Conservation (phyloP, 352 stramenopile species). For the Globisporangium ultimum region DNA sequence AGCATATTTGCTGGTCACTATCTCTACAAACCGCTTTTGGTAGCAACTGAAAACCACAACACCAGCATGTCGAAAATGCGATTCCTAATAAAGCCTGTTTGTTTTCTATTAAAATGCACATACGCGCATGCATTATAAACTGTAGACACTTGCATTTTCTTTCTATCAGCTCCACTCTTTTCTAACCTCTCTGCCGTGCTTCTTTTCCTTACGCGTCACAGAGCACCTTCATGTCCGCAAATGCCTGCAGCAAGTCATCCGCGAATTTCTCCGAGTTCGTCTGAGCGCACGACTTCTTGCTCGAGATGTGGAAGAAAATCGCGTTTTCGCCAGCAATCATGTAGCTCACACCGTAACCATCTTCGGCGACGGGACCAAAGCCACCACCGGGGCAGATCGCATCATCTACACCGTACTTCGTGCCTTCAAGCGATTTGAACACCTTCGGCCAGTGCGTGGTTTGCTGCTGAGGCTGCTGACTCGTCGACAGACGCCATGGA, state of each 20-base stretch:
- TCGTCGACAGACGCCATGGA: slow-evolving; percentile 87
- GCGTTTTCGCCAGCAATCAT: slow-evolving; percentile 88
- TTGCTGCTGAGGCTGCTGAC: slow-evolving; percentile 89
- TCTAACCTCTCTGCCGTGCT: too few relatives aligned
- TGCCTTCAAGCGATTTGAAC: slow-evolving; percentile 55
- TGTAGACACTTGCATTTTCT: too few relatives aligned
- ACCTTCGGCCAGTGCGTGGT: slow-evolving; percentile 79
- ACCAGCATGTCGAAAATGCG: too few relatives aligned
- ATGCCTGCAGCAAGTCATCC: slow-evolving; percentile 66
- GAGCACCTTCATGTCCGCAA: slow-evolving; percentile 77
- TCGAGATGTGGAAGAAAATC: slow-evolving; percentile 91
- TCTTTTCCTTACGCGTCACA: slow-evolving; percentile 10
- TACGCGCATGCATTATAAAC: too few relatives aligned
- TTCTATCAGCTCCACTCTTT: too few relatives aligned
- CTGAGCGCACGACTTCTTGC: slow-evolving; percentile 70
- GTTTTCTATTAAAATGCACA: too few relatives aligned
- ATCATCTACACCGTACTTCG: slow-evolving; percentile 55
- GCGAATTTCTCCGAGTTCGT: slow-evolving; percentile 85
- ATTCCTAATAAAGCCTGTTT: too few relatives aligned
- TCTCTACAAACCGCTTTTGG: too few relatives aligned
- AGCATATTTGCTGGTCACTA: too few relatives aligned
- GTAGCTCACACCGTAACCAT: slow-evolving; percentile 91
- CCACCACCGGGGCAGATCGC: slow-evolving; percentile 76
- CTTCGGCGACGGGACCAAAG: slow-evolving; percentile 87
- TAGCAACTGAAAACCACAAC: too few relatives aligned